These are phyloP conservation scores for Helenozyma baotianmanensis DNA, from an alignment of 805 yeast genomes.

Conservation along the genomic window DNA sequence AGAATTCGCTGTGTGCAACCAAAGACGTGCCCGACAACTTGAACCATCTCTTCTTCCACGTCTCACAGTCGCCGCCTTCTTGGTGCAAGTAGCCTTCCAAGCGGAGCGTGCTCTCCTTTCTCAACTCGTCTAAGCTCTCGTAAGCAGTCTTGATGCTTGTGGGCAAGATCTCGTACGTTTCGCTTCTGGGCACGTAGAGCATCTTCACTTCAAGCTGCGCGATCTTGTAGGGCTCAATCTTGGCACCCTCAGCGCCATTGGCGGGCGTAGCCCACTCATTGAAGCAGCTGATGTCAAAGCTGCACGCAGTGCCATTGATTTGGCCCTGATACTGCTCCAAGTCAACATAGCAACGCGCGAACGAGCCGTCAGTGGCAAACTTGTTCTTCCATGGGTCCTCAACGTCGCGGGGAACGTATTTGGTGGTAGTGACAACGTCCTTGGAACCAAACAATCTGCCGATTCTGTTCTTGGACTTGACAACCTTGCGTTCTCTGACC, in stretches of 20 bases:
- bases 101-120: slow-evolving; percentile 18
- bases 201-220: slow-evolving; percentile 67
- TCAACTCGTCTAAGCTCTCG: slow-evolving; percentile 31
- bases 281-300: slow-evolving; percentile 56
- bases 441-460: slow-evolving; percentile 47
- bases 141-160: slow-evolving; percentile 53
- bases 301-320: slow-evolving; percentile 49
- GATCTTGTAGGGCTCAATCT: slow-evolving; percentile 49
- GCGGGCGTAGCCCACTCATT: slow-evolving; percentile 71
- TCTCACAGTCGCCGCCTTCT: slow-evolving; percentile 84
- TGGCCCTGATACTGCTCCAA: slow-evolving; percentile 55
- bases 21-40: slow-evolving; percentile 67
- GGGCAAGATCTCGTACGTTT: slow-evolving; percentile 61
- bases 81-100: slow-evolving; percentile 76
- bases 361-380: slow-evolving; percentile 85
- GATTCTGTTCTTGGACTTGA: slow-evolving; percentile 40
- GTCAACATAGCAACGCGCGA: slow-evolving; percentile 70
- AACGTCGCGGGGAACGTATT: slow-evolving; percentile 47
- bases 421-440: slow-evolving; percentile 45
- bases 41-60: slow-evolving; percentile 71
- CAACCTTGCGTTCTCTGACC: slow-evolving; percentile 52
- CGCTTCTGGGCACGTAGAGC: slow-evolving; percentile 63
- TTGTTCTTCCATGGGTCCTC: slow-evolving; percentile 58
- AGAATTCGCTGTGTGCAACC: slow-evolving; percentile 69
- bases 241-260: slow-evolving; percentile 21